Percentiles rank a stretch among this genome's conserved stretches.
phyloP scores from a whole-genome alignment of 2,329 filamentous ascomycete species.

The Colletotrichum australisinense region DNA sequence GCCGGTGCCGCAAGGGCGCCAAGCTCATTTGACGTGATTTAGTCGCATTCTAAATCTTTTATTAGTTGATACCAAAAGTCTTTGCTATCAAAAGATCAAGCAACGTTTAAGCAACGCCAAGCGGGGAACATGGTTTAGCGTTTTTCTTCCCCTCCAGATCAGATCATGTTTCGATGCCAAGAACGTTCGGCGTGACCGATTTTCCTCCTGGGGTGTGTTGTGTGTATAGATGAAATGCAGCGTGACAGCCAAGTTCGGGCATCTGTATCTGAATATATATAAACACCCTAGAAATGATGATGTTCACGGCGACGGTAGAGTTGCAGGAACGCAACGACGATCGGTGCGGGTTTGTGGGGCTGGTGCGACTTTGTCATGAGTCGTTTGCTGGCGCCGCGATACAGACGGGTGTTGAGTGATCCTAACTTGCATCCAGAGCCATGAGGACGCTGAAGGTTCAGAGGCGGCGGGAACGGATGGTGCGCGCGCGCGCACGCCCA shows the following conservation, averaged over 20 bases:
- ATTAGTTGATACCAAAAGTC: background rate
- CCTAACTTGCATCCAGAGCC: background rate
- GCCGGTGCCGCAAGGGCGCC: background rate
- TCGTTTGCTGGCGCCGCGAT: background rate
- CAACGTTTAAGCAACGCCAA: background rate
- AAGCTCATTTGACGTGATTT: background rate
- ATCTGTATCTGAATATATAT: background rate
- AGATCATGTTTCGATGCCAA: background rate
- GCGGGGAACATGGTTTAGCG: background rate
- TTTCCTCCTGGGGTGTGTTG: background rate
- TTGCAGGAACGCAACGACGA: background rate
- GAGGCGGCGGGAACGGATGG: slow-evolving; percentile 5
- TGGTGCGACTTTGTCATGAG: background rate
- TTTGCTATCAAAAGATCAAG: background rate
- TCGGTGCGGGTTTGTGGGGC: background rate
- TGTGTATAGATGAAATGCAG: background rate
- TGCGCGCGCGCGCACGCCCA: background rate
- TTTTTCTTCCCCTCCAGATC: background rate
- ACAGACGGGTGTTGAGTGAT: too few relatives aligned
- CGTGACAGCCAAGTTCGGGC: background rate
- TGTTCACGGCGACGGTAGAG: background rate
- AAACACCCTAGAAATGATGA: too few relatives aligned
- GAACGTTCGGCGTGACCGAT: background rate
- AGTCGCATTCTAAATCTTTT: background rate
- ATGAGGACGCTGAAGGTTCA: background rate